A percentile compares a stretch with the other conserved stretches of the same genome.
These are phyloP conservation scores for Nigrograna mackinnonii DNA, from an alignment of 2,329 filamentous ascomycete genomes.

Conservation along the genomic window DNA sequence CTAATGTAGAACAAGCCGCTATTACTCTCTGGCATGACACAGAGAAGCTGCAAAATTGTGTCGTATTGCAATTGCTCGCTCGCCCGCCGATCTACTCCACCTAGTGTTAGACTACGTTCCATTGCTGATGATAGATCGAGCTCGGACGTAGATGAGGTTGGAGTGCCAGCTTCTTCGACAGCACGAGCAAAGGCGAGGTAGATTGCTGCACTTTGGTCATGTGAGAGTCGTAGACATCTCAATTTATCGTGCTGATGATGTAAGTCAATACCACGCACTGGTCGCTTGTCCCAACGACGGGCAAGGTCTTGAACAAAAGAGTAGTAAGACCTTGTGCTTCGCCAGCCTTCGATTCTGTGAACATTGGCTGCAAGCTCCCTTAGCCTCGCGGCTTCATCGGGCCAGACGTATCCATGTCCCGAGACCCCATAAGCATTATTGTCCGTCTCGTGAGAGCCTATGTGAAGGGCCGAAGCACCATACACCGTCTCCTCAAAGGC, in stretches of 20 bases:
- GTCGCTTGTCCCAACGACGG: conserved; percentile 48
- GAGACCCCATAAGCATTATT: conserved; percentile 57
- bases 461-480: conserved; percentile 85
- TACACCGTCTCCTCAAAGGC: conserved; percentile 97
- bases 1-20: conserved; percentile 89
- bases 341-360: conserved; percentile 93
- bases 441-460: conserved; percentile 71
- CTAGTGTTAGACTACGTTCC: conserved; percentile 25
- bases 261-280: conserved; percentile 81
- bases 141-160: conserved; percentile 18
- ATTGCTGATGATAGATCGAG: conserved; percentile 19
- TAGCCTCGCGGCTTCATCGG: conserved; percentile 77
- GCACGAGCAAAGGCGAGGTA: conserved; percentile 79
- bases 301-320: conserved; percentile 75
- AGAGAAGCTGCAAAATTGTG: conserved; percentile 65
- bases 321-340: conserved; percentile 93
- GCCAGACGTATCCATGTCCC: conserved; percentile 95
- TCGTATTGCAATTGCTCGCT: conserved; percentile 38
- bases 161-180: conserved; percentile 56
- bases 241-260: conserved; percentile 92
- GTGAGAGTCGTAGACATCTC: conserved; percentile 76
- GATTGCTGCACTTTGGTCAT: conserved; percentile 77
- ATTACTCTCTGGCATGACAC: conserved; percentile 81
- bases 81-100: conserved; percentile 24
- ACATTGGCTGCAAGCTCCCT: conserved; percentile 90